Evolutionary conservation across 139 green algal genomes (phyloP).

Genomic region (Haematococcus lacustris): DNA sequence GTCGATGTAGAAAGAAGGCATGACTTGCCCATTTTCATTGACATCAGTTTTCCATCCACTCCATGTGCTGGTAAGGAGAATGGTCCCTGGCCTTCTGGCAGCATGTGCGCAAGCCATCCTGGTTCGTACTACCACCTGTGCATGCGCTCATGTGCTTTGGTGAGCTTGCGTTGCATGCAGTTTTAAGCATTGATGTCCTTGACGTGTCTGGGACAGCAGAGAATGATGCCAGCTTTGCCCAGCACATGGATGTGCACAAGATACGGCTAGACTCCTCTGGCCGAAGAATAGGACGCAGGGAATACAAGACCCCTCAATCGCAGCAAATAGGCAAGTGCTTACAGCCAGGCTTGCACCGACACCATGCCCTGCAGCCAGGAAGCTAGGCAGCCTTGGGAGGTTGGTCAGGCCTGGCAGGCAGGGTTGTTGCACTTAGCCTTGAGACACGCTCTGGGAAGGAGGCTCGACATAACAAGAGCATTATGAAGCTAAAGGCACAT

Average conservation of each 20-base stretch:
- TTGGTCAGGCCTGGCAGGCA: too few relatives aligned
- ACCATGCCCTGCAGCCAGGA: too few relatives aligned
- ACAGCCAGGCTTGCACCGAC: too few relatives aligned
- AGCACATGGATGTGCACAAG: constrained; percentile 56
- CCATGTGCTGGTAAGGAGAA: constrained; percentile 55
- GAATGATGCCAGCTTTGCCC: constrained; percentile 33
- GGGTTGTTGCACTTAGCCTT: too few relatives aligned
- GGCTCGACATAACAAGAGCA: too few relatives aligned
- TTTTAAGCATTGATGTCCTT: constrained; percentile 64
- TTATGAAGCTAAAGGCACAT: too few relatives aligned
- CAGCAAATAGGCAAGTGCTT: too few relatives aligned
- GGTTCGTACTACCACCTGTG: too few relatives aligned
- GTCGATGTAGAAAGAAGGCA: constrained; percentile 58
- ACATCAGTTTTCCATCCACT: constrained; percentile 69
- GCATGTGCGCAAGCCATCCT: neutral
- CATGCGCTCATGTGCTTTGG: too few relatives aligned
- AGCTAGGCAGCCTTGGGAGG: too few relatives aligned
- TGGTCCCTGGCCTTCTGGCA: neutral
- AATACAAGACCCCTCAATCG: constrained; percentile 56
- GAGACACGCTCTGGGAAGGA: too few relatives aligned
- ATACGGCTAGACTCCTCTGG: too few relatives aligned
- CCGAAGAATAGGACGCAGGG: constrained; percentile 30
- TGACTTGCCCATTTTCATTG: constrained; percentile 54
- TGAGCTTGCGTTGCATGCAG: neutral
- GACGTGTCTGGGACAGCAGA: constrained; percentile 45